Base-by-base conservation (phyloP, 2,329 filamentous ascomycete genomes). In the Monilinia fructigena region DNA sequence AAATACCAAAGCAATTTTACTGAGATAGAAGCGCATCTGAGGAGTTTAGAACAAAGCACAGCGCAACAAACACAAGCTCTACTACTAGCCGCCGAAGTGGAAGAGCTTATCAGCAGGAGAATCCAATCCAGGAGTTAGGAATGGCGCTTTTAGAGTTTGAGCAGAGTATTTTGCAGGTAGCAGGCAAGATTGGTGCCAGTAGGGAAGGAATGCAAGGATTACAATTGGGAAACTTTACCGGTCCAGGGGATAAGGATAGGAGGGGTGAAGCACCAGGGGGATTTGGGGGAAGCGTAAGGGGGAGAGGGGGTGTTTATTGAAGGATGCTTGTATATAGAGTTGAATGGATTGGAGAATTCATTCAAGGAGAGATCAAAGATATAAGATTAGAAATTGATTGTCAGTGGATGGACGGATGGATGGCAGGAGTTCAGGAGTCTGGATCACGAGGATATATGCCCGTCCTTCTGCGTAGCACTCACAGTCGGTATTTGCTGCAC, bases 21-120 rank as follows among this genome's bases (percentile, higher is more conserved):
- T 65, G 86, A 89, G 74, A 88, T 90, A 63, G 87, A 90, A 77
- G 80, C 82, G 69, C 87, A 89, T 73, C 79, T 90, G 68, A 82
- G 86, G 68, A 83, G 85, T 11, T 82, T 90, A n/a, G 86, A 89
- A 75, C 80, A 82, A 18, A 83, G 81, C 47, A 79, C 88, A 67
- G 81, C 84, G 56, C 82, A 86, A 68, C 84, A 89, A 75, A 81
- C 88, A 67, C 84, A 85, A 72, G 81, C 84, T 54, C 80, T 85
- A 72, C 80, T 85, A 72, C 78, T 79, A 42, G 75, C 74, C 79
- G 76, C 59, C 68, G 74, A 76, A 79, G 76, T 70, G 77, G 79
- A 40, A 73, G 74, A 66, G 72, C 76, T 26, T 73, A 76, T 23
- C 75, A 77, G 2, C 68, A 73, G 40, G 80, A 83, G 70, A 78